Base-by-base conservation (phyloP, 129 eudicot genomes). In the Chrysanthemum lavandulifolium region DNA sequence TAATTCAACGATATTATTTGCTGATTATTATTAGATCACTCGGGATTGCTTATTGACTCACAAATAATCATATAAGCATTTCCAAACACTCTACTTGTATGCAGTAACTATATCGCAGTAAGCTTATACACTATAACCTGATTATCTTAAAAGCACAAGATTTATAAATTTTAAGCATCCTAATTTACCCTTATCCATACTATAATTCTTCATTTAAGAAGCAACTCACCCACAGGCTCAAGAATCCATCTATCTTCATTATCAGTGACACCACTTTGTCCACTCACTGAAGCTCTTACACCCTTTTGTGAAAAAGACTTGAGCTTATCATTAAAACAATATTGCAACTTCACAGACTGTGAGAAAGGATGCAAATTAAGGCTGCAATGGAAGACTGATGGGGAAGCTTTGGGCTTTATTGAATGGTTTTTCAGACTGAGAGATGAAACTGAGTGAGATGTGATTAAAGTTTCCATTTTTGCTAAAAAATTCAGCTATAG, bases 221-320 rank as follows among this genome's bases (percentile, higher is more conserved):
- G 52, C n/a, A 16, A 79, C 93, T 67, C 25, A 89, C 98, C 98
- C 51, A 87, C 86, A 74, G 91, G 92, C 73, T 92, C 88, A 82
- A 92, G 96, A 77, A 89, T 74, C 98, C 96, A 92, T 78, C 76
- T 81, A 3, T 65, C 70, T 60, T 78, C 86, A 72, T 21, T 73
- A 70, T 68, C 78, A 48, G 73, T 76, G 6, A 76, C 49, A 49
- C 48, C 61, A 10, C 21, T 73, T 51, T 74, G 61, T 64, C 76
- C 86, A 73, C 65, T 78, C 11, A 49, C 62, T 50, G 98, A 82
- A 76, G 95, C 88, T 15, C 68, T 68, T 1, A 84, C 21, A 5
- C 66, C 23, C 15, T 55, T 78, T 3, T 47, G 61, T 25, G 73
- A 65, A 48, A 33, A 3, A 14, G 50, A 11, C 5, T 25, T 76